Evolutionary conservation across 257 asterid genomes (phyloP), one percentile per base, ranked within the genome.

Genomic region (Solanum gracilifrons): DNA sequence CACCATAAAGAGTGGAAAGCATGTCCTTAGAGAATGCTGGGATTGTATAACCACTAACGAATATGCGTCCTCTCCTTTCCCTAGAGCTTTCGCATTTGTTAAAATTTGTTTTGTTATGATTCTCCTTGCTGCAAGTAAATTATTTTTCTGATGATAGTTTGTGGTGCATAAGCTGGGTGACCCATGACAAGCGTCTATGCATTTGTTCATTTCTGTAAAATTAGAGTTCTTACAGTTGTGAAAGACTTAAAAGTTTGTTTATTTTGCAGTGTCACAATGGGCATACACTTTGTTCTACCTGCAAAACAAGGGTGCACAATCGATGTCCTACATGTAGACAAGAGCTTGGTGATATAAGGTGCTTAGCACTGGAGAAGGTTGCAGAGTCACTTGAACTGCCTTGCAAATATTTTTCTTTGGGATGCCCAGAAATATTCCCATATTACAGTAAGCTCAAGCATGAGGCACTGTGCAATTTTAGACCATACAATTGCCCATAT

Each of bases 321-420:
- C 88, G 97, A 83, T 94, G 98, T 87, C 98, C 98, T 37, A 95
- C 98, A 9, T 94, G 98, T 90, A 92, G 98, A 89, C 98, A 95
- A 93, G 98, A 95, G 88, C 98, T 95, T 5, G 98, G 98, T 31
- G 98, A 95, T 87, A 95, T 95, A 86, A 90, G 97, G 90, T 95
- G 98, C 93, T 92, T 95, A 89, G 98, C 98, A 18, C 90, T 95
- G 87, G 98, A 95, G 86, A 95, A 95, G 87, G 98, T 95, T 21
- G 98, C 98, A 0, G 98, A 95, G 89, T 93, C 98, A 2, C 93
- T 95, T 18, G 98, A 95, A 71, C 92, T 95, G 21, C 98, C 98
- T 83, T 95, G 98, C 98, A 95, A 91, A 90, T 92, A 89, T 92
- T 90, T 87, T 86, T 87, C 93, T 3, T 86, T 95, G 95, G 98